phyloP scores from a whole-genome alignment of 2,329 filamentous ascomycete species.

The Penicillium olsonii region DNA sequence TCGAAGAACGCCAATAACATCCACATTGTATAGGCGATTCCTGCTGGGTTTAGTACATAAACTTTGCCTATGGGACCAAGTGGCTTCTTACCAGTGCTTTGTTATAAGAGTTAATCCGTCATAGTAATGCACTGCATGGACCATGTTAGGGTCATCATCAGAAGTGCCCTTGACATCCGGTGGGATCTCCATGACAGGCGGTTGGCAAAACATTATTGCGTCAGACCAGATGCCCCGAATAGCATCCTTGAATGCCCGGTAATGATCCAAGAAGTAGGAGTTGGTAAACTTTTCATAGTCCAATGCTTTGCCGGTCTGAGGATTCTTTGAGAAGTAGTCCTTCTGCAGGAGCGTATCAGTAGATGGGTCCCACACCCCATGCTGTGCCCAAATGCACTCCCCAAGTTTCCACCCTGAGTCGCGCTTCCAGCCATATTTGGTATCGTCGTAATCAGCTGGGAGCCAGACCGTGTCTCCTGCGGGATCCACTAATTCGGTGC shows the following conservation, averaged over 20 bases:
- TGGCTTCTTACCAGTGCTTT: constrained; percentile 74
- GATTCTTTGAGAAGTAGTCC: constrained; percentile 83
- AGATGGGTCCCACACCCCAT: constrained; percentile 87
- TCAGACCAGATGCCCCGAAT: constrained; percentile 76
- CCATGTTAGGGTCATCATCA: constrained; percentile 87
- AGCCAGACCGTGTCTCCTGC: constrained; percentile 85
- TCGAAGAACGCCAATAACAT: constrained; percentile 87
- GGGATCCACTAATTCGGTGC: constrained; percentile 79
- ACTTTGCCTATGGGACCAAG: neutral
- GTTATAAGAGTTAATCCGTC: constrained; percentile 96
- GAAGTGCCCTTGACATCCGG: constrained; percentile 81
- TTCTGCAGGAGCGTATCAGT: constrained; percentile 77
- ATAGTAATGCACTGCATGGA: constrained; percentile 94
- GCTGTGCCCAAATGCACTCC: constrained; percentile 95
- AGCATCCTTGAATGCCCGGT: constrained; percentile 71
- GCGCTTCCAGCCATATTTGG: constrained; percentile 84
- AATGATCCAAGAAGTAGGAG: constrained; percentile 86
- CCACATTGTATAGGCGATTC: constrained; percentile 95
- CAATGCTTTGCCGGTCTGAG: constrained; percentile 69
- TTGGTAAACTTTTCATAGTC: constrained; percentile 88
- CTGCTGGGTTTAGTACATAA: constrained; percentile 34
- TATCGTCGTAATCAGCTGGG: constrained; percentile 78
- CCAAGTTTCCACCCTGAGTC: constrained; percentile 87
- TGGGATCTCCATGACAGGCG: constrained; percentile 87
- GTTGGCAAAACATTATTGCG: constrained; percentile 87